Conservation (phyloP, 2,329 filamentous ascomycete genomes). For the Ceratocystiopsis sp. region DNA sequence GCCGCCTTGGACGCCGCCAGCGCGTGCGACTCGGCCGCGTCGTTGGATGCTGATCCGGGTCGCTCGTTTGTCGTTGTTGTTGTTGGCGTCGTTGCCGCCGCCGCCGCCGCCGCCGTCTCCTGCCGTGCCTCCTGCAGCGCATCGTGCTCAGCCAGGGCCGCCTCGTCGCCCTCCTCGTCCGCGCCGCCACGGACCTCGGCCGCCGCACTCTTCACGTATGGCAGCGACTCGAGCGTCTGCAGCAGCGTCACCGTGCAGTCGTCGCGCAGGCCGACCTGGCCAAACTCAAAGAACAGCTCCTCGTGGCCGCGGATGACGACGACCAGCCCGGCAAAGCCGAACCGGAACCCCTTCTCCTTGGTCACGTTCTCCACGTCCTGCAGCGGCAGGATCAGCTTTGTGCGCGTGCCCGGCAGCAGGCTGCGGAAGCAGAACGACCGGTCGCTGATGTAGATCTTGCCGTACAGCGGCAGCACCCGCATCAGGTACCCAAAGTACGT, state of each 20-base stretch:
- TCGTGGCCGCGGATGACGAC: slow-evolving; percentile 89
- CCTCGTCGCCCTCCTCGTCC: slow-evolving; percentile 51
- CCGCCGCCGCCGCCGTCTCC: slow-evolving; percentile 15
- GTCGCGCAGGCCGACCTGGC: slow-evolving; percentile 58
- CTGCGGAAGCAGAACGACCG: slow-evolving; percentile 85
- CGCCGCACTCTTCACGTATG: slow-evolving; percentile 54
- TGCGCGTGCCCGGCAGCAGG: slow-evolving; percentile 71
- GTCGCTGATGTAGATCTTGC: slow-evolving; percentile 89
- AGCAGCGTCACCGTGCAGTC: slow-evolving; percentile 75
- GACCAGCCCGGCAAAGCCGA: slow-evolving; percentile 79
- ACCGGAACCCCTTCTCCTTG: slow-evolving; percentile 87
- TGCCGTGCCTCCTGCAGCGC: slow-evolving; percentile 59
- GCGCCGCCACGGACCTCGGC: too few relatives aligned
- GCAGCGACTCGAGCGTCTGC: slow-evolving; percentile 55
- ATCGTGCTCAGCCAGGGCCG: slow-evolving; percentile 64
- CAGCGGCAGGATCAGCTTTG: slow-evolving; percentile 80
- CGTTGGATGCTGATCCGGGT: slow-evolving; percentile 24
- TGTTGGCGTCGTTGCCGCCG: background rate
- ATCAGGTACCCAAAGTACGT: slow-evolving; percentile 90
- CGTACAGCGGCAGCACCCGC: slow-evolving; percentile 77
- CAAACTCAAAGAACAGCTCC: slow-evolving; percentile 92
- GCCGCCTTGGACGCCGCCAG: background rate
- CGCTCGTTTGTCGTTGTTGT: slow-evolving; percentile 15
- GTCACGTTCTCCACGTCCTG: slow-evolving; percentile 85
- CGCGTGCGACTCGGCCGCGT: background rate